phyloP scores from a whole-genome alignment of 176 grass and related monocot species.

The Stipa capillata region DNA sequence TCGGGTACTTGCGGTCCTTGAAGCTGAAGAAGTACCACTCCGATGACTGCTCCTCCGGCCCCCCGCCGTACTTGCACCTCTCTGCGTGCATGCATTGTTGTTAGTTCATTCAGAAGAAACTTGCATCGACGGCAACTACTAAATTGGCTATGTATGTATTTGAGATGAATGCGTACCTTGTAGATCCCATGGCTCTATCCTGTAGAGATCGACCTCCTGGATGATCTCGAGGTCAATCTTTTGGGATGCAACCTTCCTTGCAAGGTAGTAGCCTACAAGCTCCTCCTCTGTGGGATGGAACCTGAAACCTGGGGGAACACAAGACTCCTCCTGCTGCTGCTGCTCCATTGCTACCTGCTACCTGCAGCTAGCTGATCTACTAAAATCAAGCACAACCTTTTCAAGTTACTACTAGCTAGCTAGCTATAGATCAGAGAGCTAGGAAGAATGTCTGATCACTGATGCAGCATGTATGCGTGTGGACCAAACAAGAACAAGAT shows the following conservation, averaged over 20 bases:
- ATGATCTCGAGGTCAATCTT: slow-evolving; percentile 65
- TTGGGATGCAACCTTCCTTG: slow-evolving; percentile 43
- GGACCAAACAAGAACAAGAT: not conserved
- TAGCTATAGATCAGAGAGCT: not conserved
- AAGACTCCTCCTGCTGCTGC: not conserved
- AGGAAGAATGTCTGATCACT: not conserved
- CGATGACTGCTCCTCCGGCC: slow-evolving; percentile 8
- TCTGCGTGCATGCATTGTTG: slow-evolving; percentile 12
- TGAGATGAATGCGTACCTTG: slow-evolving; percentile 33
- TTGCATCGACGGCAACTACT: too few species aligned
- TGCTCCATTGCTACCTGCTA: slow-evolving; percentile 23
- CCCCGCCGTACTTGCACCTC: slow-evolving; percentile 26
- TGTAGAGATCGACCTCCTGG: slow-evolving; percentile 67
- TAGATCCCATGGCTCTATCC: slow-evolving; percentile 85
- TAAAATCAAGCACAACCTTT: slow-evolving; percentile 6
- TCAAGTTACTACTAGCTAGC: not conserved
- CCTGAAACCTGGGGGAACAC: slow-evolving; percentile 82
- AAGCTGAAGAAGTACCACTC: slow-evolving; percentile 83
- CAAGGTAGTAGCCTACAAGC: slow-evolving; percentile 76
- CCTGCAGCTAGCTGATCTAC: not conserved
- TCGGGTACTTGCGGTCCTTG: slow-evolving; percentile 79
- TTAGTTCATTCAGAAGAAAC: not conserved
- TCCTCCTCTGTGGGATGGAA: slow-evolving; percentile 93
- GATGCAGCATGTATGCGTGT: not conserved
- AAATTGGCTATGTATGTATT: not conserved